Evolutionary conservation across 1,284 basidiomycete genomes (phyloP), one percentile per base, ranked within the genome.

Genomic region (Cryptococcus sp.): DNA sequence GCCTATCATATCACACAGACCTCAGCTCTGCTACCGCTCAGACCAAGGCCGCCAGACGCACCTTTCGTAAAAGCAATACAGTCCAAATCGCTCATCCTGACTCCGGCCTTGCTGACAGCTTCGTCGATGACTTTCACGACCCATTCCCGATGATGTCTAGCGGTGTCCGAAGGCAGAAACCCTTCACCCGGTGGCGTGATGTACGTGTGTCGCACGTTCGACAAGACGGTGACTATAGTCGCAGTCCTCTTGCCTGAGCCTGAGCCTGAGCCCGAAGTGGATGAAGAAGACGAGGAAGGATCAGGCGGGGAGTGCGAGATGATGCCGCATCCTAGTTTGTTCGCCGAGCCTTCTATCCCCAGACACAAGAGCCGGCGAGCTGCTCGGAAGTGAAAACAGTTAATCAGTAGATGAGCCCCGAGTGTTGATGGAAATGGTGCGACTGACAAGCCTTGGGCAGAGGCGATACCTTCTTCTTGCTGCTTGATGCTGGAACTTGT

Each of bases 21-120:
- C 23, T 54, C 39, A 27, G 13, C 44, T 15, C 22, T 40, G 8
- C 49, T 27, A 47, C 20, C 41, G 13, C 19, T 5, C 8, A 40
- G 25, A 39, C 5, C n/a, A 27, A 47, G 17, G 17, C 27, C 47
- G 6, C 4, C 31, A 16, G 11, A 67, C 78, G 45, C 48, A 88
- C 94, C 95, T 83, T 98, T 95, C 0, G 95, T 99, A 75, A 88
- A 99, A 73, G 94, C 97, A 53, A 99, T 94, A 68, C 93, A 95
- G 72, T 97, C 91, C 44, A 98, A 71, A 61, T 93, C 87, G 57
- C 86, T 81, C 70, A 98, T 83, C 10, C 84, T 84, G 15, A 90
- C 77, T 0, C 82, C 83, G 4, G 91, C 90, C 62, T 88, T 84
- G 41, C 81, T 80, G n/a, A 97, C 75, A 16, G 91, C 88, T 72